Conservation (phyloP, 176 grass and related monocot species). For the Hordeum marinum region DNA sequence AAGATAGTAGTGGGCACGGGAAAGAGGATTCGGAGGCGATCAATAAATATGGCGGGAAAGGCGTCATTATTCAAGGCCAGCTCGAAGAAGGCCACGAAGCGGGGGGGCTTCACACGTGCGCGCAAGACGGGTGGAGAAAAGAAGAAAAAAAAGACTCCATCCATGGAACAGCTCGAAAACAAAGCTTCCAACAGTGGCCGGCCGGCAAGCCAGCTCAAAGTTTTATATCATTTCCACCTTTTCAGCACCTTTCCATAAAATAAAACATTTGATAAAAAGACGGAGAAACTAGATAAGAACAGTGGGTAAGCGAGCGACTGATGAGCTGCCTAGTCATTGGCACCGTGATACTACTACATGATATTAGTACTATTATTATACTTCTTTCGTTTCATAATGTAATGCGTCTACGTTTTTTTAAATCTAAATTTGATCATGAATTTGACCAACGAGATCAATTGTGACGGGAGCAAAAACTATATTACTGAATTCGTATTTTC, state of each 20-base stretch:
- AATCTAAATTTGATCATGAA: no score
- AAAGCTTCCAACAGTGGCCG: not conserved
- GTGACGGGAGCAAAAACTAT: no score
- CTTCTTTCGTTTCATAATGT: no score
- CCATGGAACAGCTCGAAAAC: not conserved
- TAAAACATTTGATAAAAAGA: not conserved
- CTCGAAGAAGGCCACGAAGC: slow-evolving; percentile 5
- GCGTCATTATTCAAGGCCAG: not conserved
- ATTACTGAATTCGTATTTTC: no score
- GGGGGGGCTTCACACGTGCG: not conserved
- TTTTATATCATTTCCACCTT: not conserved
- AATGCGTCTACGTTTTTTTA: no score
- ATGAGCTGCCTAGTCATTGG: not conserved
- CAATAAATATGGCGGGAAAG: not conserved
- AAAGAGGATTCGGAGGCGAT: not conserved
- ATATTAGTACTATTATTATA: no score
- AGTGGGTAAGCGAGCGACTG: not conserved
- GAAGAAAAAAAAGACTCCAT: not conserved
- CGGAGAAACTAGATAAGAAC: not conserved
- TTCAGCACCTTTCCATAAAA: not conserved
- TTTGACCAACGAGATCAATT: no score
- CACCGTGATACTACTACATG: no score
- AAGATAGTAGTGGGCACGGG: not conserved
- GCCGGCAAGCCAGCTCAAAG: slow-evolving; percentile 1
- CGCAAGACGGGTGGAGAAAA: no score